Evolutionary conservation across 345 rosid genomes (phyloP), one percentile per base, ranked within the genome.

Genomic region (Camelina laxa): DNA sequence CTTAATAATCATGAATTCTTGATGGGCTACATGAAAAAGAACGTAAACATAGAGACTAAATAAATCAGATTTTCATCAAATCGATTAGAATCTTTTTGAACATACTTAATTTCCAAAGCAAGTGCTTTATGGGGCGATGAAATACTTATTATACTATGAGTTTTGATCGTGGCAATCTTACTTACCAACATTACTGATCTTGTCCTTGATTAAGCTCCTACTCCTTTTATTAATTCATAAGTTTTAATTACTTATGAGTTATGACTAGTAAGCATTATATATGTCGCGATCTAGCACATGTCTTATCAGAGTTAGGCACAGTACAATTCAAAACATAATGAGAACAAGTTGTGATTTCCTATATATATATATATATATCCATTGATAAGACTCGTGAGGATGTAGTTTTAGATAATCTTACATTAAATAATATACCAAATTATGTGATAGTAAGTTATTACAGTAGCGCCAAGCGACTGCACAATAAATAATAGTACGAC

Each of bases 401-500:
- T 44, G 51, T 39, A n/a, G 33, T 53, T 68, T 24, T 68, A 42
- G 16, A 42, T 42, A 14, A 13, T 42, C 47, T 42, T 27, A 42
- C 57, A 11, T 17, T 49, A 14, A 19, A 44, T 45, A 24, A 9
- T 49, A 7, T 66, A 50, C 58, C 57, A 12, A 33, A 48, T 12
- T 33, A 33, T 48, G 19, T 14, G 19, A 66, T 19, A 15, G 2
- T 65, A 14, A 30, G 17, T 17, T 33, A 31, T 27, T 45, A n/a
- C 16, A 48, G 24, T 45, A 47, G 69, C n/a, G 10, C 16, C 69
- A 64, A 33, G 48, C 17, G 41, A 64, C 36, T 50, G 33, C 11
- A 45, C 58, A 33, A 66, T 65, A 48, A 59, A 15, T 58, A 35
- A 48, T 72, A 27, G 30, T 27, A 27, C 30, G 5, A 27, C 42